Evolutionary conservation across 2,329 filamentous ascomycete species (phyloP).

Genomic region (Aspergillus fructus): DNA sequence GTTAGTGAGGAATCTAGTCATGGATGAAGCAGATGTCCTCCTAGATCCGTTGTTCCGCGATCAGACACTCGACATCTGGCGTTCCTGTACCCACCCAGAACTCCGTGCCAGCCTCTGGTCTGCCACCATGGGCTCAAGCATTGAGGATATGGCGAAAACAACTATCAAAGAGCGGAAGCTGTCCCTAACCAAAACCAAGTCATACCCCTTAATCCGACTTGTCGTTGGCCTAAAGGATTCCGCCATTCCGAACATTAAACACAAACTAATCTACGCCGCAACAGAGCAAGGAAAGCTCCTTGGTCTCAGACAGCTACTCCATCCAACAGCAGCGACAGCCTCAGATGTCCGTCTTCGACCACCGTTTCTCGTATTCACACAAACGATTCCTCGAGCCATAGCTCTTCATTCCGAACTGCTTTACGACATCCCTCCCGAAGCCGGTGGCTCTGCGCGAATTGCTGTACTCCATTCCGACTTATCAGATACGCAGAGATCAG

Average conservation of each 20-base stretch:
- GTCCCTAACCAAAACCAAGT: conserved; percentile 19
- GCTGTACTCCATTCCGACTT: conserved; percentile 89
- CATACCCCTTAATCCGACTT: conserved; percentile 66
- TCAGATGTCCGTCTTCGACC: conserved; percentile 63
- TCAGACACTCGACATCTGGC: conserved; percentile 83
- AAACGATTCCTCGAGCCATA: conserved; percentile 87
- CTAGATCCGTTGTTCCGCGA: conserved; percentile 87
- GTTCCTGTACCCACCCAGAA: conserved; percentile 67
- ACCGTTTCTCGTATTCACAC: conserved; percentile 92
- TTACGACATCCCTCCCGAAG: conserved; percentile 89
- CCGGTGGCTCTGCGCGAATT: conserved; percentile 79
- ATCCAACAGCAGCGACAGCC: conserved; percentile 62
- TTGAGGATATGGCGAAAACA: conserved; percentile 75
- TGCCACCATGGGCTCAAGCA: conserved; percentile 91
- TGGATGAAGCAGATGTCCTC: conserved; percentile 95
- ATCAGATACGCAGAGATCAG: conserved; percentile 69
- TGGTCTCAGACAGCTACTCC: conserved; percentile 83
- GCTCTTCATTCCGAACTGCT: conserved; percentile 86
- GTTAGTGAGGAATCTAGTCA: conserved; percentile 69
- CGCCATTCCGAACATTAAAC: conserved; percentile 85
- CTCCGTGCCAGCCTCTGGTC: conserved; percentile 86
- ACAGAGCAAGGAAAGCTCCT: conserved; percentile 93
- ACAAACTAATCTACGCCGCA: conserved; percentile 86
- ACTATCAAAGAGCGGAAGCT: conserved; percentile 59
- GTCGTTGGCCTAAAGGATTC: conserved; percentile 97